These are phyloP conservation scores for Phaeosphaeria sp. DNA, from an alignment of 2,329 filamentous ascomycete species.

Conservation along the genomic window DNA sequence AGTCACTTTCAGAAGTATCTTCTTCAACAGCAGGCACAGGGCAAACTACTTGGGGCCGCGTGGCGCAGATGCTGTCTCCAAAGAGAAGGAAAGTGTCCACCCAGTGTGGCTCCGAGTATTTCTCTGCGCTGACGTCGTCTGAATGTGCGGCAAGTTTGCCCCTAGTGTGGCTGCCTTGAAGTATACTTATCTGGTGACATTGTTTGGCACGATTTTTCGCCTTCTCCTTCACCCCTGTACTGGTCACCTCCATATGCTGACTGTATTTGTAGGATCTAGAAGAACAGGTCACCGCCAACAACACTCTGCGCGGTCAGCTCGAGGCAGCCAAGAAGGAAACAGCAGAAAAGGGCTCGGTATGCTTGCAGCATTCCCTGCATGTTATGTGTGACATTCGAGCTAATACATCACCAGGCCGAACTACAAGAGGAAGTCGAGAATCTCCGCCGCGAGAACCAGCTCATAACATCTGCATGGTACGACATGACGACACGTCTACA, in stretches of 20 bases:
- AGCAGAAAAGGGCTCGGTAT: slow-evolving; percentile 46
- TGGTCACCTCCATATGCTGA: slow-evolving; percentile 14
- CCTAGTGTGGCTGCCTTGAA: slow-evolving; percentile 33
- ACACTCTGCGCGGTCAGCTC: slow-evolving; percentile 37
- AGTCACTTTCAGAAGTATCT: slow-evolving; percentile 28
- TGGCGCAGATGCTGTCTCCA: slow-evolving; percentile 30
- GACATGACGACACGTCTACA: slow-evolving; percentile 79
- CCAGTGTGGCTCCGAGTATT: slow-evolving; percentile 24
- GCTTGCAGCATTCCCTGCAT: slow-evolving; percentile 7
- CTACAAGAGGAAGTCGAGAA: slow-evolving; percentile 64
- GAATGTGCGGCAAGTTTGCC: slow-evolving; percentile 42
- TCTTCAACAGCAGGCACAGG: slow-evolving; percentile 29
- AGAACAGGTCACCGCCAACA: slow-evolving; percentile 33
- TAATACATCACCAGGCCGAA: slow-evolving; percentile 29
- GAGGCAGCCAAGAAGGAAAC: slow-evolving; percentile 43
- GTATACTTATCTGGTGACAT: slow-evolving; percentile 29
- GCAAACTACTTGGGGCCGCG: slow-evolving; percentile 32
- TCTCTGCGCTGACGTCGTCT: slow-evolving; percentile 14
- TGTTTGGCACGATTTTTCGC: slow-evolving; percentile 1
- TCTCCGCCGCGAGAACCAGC: slow-evolving; percentile 76
- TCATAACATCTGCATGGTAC: slow-evolving; percentile 87
- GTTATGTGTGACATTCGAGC: background rate
- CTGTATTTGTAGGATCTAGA: slow-evolving; percentile 37
- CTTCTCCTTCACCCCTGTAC: slow-evolving; percentile 3
- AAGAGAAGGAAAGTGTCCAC: slow-evolving; percentile 24